Evolutionary conservation across 371 early-diverging fungal species (phyloP).

Genomic region (Sporodiniella umbellata): DNA sequence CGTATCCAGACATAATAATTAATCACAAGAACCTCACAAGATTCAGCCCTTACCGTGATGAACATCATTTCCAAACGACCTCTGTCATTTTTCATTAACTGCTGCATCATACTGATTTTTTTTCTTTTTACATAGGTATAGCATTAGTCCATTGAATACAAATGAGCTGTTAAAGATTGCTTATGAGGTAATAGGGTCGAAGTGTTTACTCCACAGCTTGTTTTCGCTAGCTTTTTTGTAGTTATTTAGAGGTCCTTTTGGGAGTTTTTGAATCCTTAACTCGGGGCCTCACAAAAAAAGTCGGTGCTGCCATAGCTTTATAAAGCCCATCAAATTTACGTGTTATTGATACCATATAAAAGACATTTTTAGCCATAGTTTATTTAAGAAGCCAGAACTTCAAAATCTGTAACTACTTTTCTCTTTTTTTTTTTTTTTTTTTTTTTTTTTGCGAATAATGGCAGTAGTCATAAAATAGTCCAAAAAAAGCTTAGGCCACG

Average conservation of each 20-base stretch:
- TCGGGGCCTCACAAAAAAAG: constrained; percentile 10
- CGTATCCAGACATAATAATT: constrained; percentile 11
- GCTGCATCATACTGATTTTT: constrained; percentile 26
- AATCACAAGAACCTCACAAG: constrained; percentile 7
- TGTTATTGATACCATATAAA: constrained; percentile 11
- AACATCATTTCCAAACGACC: constrained; percentile 13
- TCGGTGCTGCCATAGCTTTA: constrained; percentile 14
- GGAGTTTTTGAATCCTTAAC: constrained; percentile 17
- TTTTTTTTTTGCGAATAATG: constrained; percentile 2
- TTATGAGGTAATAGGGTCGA: constrained; percentile 28
- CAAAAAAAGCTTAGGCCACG: constrained; percentile 1
- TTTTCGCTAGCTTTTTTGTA: constrained; percentile 24
- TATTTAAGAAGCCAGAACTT: constrained; percentile 15
- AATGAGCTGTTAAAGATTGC: constrained; percentile 22
- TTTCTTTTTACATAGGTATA: constrained; percentile 20
- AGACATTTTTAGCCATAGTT: constrained; percentile 18
- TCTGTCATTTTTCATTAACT: constrained; percentile 19
- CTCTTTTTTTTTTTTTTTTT: constrained; percentile 1
- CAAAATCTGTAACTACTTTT: constrained; percentile 8
- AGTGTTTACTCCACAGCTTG: constrained; percentile 33
- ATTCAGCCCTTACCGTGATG: constrained; percentile 13
- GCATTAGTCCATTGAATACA: constrained; percentile 28
- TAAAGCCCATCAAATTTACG: constrained; percentile 15
- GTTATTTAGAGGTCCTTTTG: constrained; percentile 12
- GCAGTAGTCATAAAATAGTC: constrained; percentile 4